Evolutionary conservation across 106 monocot species (phyloP).

Genomic region (Cymbidium sinense): DNA sequence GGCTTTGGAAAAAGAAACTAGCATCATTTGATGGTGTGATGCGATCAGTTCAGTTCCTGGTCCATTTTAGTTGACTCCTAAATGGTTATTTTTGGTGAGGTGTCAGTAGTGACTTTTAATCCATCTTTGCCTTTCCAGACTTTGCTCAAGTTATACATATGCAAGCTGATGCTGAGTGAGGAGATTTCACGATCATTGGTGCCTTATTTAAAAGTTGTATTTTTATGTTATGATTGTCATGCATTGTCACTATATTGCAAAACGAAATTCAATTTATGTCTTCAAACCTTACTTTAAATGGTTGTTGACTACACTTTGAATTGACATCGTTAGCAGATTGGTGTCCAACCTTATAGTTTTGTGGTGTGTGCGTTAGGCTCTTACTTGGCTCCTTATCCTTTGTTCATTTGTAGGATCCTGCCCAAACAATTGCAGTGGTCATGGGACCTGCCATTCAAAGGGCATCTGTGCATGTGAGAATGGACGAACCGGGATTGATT

Average conservation of each 20-base stretch:
- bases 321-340: background rate
- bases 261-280: background rate
- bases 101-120: background rate
- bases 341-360: no score
- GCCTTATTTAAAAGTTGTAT: background rate
- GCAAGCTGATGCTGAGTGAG: background rate
- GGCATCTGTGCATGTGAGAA: slow-evolving; percentile 74
- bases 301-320: no score
- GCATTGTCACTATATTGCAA: background rate
- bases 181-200: background rate
- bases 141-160: background rate
- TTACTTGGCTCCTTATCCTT: background rate
- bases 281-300: no score
- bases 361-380: background rate
- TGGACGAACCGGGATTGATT: slow-evolving; percentile 87
- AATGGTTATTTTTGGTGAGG: no score
- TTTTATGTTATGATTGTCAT: background rate
- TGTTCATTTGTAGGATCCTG: slow-evolving; percentile 49
- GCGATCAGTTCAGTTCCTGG: background rate
- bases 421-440: slow-evolving; percentile 56
- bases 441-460: slow-evolving; percentile 59
- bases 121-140: background rate
- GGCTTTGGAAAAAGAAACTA: background rate
- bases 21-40: background rate
- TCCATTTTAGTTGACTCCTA: background rate